Base-by-base conservation (phyloP, 2,329 filamentous ascomycete genomes). In the Amauroascus niger region DNA sequence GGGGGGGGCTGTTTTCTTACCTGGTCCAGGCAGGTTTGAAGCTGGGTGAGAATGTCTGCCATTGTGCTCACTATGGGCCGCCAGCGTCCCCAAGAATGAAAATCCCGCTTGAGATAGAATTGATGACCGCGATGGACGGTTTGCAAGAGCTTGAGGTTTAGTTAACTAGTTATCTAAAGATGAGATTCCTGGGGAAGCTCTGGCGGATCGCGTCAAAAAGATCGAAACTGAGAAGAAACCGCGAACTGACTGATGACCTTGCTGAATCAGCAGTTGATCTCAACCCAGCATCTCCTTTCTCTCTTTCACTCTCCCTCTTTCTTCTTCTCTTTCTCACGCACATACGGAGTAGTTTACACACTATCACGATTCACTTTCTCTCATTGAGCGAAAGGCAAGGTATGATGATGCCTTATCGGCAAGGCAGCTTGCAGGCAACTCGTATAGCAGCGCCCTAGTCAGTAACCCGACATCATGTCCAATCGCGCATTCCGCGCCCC, bases 11-110 rank as follows among this genome's bases (percentile, higher is more conserved):
- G 35, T n/a, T n/a, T n/a, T n/a, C 35, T 16, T 14, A 73, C 72
- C 60, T 76, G 74, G 59, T 76, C 73, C 37, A 76, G 70, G 60
- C 73, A 75, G 52, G 73, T 74, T 65, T 76, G 74, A 35, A 76
- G 68, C 56, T 76, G 73, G 16, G 74, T 76, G 35, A 76, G 63
- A 30, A 74, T 72, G 61, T 76, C 74, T 18, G 71, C 71, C 72
- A 74, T 41, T 32, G 7, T 9, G 39, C n/a, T n/a, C 4, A 24
- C 18, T 18, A 2, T 43, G 3, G 16, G 9, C n/a, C 6, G n/a
- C 14, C 3, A 40, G 37, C 4, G 16, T 40, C n/a, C n/a, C n/a
- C 7, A 5, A n/a, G 16, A 35, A 13, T 3, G 9, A 5, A 35
- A 35, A 11, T n/a, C 6, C 4, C 14, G 33, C 13, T 11, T 11